Evolutionary conservation across 371 early-diverging fungal genomes (phyloP).

Genomic region (Zancudomyces culisetae): DNA sequence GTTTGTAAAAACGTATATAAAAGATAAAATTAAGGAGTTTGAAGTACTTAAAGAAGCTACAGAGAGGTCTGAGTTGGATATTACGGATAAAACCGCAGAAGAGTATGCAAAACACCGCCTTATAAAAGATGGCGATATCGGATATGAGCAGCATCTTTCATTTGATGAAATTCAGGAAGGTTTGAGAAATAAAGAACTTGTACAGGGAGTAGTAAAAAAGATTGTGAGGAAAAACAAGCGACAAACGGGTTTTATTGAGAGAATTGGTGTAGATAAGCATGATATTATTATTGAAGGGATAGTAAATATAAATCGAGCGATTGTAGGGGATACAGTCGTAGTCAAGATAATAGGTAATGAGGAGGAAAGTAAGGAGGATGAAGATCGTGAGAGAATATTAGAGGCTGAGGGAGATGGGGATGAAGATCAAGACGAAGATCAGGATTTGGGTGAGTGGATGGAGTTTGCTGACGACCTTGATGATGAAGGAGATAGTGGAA

Average conservation of each 20-base stretch:
- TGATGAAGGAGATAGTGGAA: no score
- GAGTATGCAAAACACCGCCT: not conserved
- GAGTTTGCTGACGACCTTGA: no score
- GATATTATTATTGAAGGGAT: no score
- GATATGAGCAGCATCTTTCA: constrained; percentile 5
- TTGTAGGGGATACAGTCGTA: no score
- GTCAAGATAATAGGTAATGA: no score
- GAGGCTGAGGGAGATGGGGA: no score
- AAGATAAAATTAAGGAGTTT: not conserved
- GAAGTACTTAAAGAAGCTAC: constrained; percentile 1
- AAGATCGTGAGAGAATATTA: no score
- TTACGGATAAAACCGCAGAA: not conserved
- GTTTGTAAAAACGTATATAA: not conserved
- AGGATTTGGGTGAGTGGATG: no score
- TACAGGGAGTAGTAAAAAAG: constrained; percentile 22
- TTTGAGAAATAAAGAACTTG: constrained; percentile 8
- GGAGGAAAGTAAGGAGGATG: no score
- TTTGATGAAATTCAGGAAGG: constrained; percentile 13
- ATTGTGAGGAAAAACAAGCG: constrained; percentile 29
- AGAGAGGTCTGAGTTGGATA: not conserved
- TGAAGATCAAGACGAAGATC: no score
- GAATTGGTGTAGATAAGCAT: constrained; percentile 22
- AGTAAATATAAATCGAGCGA: no score
- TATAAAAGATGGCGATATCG: not conserved
- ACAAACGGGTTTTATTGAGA: constrained; percentile 39